Evolutionary conservation across 139 green algal genomes (phyloP).

Genomic region (Volvox africanus): DNA sequence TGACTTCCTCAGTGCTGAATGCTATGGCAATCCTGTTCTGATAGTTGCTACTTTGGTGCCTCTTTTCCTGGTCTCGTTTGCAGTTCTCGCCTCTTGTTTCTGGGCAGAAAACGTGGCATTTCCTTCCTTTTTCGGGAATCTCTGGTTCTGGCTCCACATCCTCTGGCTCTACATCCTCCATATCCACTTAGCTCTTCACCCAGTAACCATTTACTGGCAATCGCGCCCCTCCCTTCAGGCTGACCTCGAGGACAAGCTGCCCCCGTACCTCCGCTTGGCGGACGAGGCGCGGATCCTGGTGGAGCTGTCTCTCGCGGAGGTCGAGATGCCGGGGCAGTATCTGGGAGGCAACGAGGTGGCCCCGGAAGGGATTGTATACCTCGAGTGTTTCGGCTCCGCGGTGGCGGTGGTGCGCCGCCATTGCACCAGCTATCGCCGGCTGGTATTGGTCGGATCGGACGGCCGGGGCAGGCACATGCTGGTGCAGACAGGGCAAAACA

Average conservation of each 20-base stretch:
- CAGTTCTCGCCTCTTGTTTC: too few relatives aligned
- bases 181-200: neutral
- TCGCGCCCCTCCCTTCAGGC: slow-evolving; percentile 11
- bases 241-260: slow-evolving; percentile 86
- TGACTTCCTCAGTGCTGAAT: too few relatives aligned
- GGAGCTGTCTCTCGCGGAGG: slow-evolving; percentile 84
- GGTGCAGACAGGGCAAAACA: slow-evolving; percentile 83
- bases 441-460: slow-evolving; percentile 91
- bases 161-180: neutral
- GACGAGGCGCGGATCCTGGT: slow-evolving; percentile 73
- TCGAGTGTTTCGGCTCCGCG: slow-evolving; percentile 87
- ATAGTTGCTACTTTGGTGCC: too few relatives aligned
- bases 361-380: slow-evolving; percentile 73
- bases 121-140: too few relatives aligned
- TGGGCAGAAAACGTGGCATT: too few relatives aligned
- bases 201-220: neutral
- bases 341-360: slow-evolving; percentile 64
- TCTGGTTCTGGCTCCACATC: too few relatives aligned
- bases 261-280: slow-evolving; percentile 83
- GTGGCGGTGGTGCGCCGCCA: slow-evolving; percentile 91
- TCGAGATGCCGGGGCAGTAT: slow-evolving; percentile 93
- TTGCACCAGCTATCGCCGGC: slow-evolving; percentile 76
- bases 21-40: too few relatives aligned
- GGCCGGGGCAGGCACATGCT: slow-evolving; percentile 85
- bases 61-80: too few relatives aligned